Evolutionary conservation across 306 rosid genomes (phyloP), one percentile per base, ranked within the genome.

Genomic region (Vigna reflexopilosa): DNA sequence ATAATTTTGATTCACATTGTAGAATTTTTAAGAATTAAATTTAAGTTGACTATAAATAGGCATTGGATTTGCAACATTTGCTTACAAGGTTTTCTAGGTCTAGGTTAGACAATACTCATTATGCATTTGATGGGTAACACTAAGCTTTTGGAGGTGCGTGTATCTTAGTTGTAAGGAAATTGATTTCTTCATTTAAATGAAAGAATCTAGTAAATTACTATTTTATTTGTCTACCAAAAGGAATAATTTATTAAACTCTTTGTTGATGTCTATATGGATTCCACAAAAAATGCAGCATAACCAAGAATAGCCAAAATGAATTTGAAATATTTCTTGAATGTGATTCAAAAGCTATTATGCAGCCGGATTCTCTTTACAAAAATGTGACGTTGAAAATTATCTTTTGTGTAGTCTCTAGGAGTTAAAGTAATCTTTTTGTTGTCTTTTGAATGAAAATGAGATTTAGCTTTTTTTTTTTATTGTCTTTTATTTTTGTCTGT

Each of bases 1-100:
- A 32, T 55, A 54, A 52, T 22, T 82, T 55, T 70, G 81, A 24
- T 82, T 30, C 54, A 30, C 26, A 16, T 49, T 47, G 65, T 13
- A 24, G 58, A 73, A 51, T 24, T 64, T 30, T 34, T 63, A 22
- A 2, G 9, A 36, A 54, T 48, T 49, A 8, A 51, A 36, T 24
- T 49, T 12, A 42, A 48, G 36, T 51, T 66, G 55, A 13, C 49
- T 19, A 22, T 17, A 34, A 55, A 1, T 44, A 15, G 69, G 49
- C 20, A 65, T 51, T 54, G 24, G 32, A 9, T 48, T 65, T 77
- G 49, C 30, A 50, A 19, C 30, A 63, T 24, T 56, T 68, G 22
- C 55, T 77, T 71, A 47, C 56, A 14, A 40, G 72, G 34, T 19
- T 56, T 49, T 72, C 34, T n/a, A 17, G 20, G 68, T 59, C 52